Evolutionary conservation across 2,329 filamentous ascomycete genomes (phyloP).

Genomic region (Lecanoromycetidae sp.): DNA sequence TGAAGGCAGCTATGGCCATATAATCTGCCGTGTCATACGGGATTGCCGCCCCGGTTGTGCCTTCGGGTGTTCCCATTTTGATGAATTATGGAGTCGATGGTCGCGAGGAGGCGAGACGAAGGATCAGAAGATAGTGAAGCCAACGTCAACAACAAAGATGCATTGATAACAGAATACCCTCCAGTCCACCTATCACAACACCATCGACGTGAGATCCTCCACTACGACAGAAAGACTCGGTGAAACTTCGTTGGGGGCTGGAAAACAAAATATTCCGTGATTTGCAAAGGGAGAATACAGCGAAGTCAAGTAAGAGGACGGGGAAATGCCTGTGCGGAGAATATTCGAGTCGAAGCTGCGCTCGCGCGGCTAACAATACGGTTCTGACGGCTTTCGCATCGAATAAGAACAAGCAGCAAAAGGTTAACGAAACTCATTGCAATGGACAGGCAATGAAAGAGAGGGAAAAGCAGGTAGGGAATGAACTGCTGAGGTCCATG

Average conservation of each 20-base stretch:
- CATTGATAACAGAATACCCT: background rate
- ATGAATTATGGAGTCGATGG: background rate
- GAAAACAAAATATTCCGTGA: background rate
- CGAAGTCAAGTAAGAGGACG: slow-evolving; percentile 9
- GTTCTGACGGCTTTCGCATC: slow-evolving; percentile 9
- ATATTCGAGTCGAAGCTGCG: background rate
- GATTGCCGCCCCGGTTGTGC: slow-evolving; percentile 29
- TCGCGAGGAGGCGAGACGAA: background rate
- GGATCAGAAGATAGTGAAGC: slow-evolving; percentile 1
- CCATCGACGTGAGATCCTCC: background rate
- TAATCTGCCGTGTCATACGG: slow-evolving; percentile 27
- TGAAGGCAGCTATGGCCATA: slow-evolving; percentile 35
- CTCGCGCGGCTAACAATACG: slow-evolving; percentile 6
- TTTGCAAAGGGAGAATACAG: slow-evolving; percentile 4
- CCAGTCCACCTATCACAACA: too few relatives aligned
- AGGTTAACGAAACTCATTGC: background rate
- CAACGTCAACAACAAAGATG: background rate
- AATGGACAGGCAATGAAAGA: background rate
- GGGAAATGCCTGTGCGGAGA: slow-evolving; percentile 8
- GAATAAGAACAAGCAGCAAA: background rate
- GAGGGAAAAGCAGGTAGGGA: background rate
- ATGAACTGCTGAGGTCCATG: background rate
- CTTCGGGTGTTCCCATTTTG: slow-evolving; percentile 20
- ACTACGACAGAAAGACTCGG: background rate
- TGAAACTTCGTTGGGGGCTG: background rate